Evolutionary conservation across 2,329 filamentous ascomycete genomes (phyloP), one percentile per base, ranked within the genome.

Genomic region (Fusarium vanettenii): DNA sequence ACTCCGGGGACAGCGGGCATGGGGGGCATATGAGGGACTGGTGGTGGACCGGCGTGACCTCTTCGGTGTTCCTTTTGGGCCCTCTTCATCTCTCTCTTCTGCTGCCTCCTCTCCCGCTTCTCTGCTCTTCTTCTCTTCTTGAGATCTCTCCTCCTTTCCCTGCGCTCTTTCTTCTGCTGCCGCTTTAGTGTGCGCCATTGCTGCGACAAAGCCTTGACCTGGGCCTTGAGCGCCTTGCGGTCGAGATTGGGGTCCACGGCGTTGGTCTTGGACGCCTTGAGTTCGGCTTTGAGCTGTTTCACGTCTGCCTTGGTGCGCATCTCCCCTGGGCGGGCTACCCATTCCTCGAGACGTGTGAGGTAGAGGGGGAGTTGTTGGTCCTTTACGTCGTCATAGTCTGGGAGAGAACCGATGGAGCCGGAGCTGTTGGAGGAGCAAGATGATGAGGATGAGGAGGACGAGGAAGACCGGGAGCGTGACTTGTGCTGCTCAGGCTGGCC

Each of bases 321-420:
- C 60, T 87, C 82, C 0, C 89, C 85, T 0, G 89, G 88, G 41
- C 85, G 82, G 10, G 84, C 80, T 2, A 89, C 83, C 88, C 89
- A 91, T 9, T 82, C 79, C 25, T 82, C 73, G 18, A 92, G 81
- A 5, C 84, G 84, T 14, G 82, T 77, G 55, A 84, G 84, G 16
- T 86, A 85, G 1, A 86, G 69, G 2, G 87, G 85, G 2, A 91
- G 81, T 78, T 90, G 88, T 20, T 81, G 76, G 62, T 86, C 85
- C 14, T 79, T 80, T 3, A 91, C 81, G 48, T 88, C 85, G 66
- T 90, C 87, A 75, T 87, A 87, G 63, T 87, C 85, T 0, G 89
- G 88, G 1, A 91, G 86, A 3, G 88, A 90, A 39, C 86, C 88
- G 64, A 90, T 80, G 3, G 82, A 84, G 5, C 73, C 80, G 1